phyloP scores from a whole-genome alignment of 2,329 filamentous ascomycete genomes.

The Calonectria pseudoreteaudii region DNA sequence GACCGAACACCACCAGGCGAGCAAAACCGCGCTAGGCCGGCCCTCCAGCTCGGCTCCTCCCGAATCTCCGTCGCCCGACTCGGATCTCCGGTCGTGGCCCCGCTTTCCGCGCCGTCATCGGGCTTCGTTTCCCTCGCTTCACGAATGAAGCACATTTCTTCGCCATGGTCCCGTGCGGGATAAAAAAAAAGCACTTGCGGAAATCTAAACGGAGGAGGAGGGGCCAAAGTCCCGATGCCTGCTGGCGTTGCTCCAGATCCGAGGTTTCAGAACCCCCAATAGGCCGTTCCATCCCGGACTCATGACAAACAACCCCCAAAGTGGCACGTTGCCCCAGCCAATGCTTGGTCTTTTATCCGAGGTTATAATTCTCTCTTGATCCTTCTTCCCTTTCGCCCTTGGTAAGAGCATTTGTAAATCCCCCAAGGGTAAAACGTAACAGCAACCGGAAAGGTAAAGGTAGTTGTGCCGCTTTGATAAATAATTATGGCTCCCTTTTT shows the following conservation, averaged over 20 bases:
- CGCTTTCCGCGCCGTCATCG: constrained; percentile 43
- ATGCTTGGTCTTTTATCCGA: constrained; percentile 5
- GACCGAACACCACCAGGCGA: neutral
- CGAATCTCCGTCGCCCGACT: constrained; percentile 42
- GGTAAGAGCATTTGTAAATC: neutral
- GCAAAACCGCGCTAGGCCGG: constrained; percentile 22
- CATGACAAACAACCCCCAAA: constrained; percentile 6
- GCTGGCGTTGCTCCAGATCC: neutral
- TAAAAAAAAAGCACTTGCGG: neutral
- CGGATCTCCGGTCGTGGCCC: constrained; percentile 41
- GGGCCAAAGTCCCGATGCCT: neutral
- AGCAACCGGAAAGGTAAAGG: neutral
- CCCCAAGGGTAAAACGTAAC: neutral
- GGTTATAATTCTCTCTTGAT: neutral
- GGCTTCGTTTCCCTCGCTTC: constrained; percentile 23
- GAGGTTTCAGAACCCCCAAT: neutral
- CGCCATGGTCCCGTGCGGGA: neutral
- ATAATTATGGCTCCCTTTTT: too few species aligned
- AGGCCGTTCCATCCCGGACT: neutral
- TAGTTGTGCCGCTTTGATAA: neutral
- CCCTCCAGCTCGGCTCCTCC: constrained; percentile 40
- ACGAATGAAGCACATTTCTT: constrained; percentile 16
- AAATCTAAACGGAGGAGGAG: neutral
- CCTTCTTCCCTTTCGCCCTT: constrained; percentile 1
- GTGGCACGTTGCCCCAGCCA: neutral